Base-by-base conservation (phyloP, 2,329 filamentous ascomycete species). In the Neopestalotiopsis rosae region DNA sequence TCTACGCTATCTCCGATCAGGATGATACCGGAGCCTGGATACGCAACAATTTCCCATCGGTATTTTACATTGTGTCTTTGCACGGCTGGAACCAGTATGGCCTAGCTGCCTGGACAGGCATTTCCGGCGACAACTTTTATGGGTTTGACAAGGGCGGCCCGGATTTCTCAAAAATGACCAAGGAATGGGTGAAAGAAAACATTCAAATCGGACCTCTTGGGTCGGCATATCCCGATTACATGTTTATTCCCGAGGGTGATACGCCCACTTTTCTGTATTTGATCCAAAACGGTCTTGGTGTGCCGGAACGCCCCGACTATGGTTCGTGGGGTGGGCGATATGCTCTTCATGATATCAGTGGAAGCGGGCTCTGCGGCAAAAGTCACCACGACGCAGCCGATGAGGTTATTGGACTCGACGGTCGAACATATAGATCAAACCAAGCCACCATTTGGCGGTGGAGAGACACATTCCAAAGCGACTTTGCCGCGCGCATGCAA, bases 231-330 rank as follows among this genome's bases (percentile, higher is more conserved):
- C 84, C 84, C 0, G 76, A 87, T 69, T 83, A 82, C 59, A 74
- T 82, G 9, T 88, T 81, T 71, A 87, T 88, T 67, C 81, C 83
- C 28, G 88, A 90, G 73, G 84, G 85, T n/a, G 85, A 86, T 69
- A 85, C 83, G 1, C 85, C 85, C 0, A 83, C 85, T 0, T 84
- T 87, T 63, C 78, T 87, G 10, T 86, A 85, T 68, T 79, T 83
- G 1, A 81, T 85, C 28, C 83, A 84, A 61, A 86, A 86, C 65
- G 84, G 84, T 1, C 78, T 87, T 0, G 82, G 83, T 32, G 78
- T 80, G 6, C 79, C 83, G 0, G 84, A 86, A 34, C 79, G 81
- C 61, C 85, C 85, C 0, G 76, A 81, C 5, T 87, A 79, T 56
- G 85, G 85, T 1, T 82, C 81, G 0, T 87, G 85, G 85, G 85